A percentile compares a stretch with the other conserved stretches of the same genome.
Evolutionary conservation across 2,329 filamentous ascomycete species (phyloP).

Genomic region (Meredithiella fracta): DNA sequence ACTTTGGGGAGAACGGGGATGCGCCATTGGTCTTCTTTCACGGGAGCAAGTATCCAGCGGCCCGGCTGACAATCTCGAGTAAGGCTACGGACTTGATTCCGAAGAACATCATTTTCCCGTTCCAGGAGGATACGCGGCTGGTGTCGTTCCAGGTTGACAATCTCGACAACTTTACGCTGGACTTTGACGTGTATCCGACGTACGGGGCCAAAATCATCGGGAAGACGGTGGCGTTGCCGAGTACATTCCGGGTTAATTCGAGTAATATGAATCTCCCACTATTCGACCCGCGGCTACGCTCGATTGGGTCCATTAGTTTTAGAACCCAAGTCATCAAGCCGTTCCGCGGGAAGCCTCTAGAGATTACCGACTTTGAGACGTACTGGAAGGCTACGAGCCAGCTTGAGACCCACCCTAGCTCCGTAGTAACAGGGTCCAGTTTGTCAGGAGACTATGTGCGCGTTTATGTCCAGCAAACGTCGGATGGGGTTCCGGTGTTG

Average conservation of each 20-base stretch:
- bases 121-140: constrained; percentile 86
- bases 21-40: constrained; percentile 87
- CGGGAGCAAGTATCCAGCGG: constrained; percentile 87
- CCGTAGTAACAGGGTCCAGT: constrained; percentile 86
- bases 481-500: constrained; percentile 70
- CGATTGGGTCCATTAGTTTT: constrained; percentile 88
- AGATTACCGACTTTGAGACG: constrained; percentile 95
- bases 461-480: constrained; percentile 80
- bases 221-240: constrained; percentile 80
- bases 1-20: constrained; percentile 55
- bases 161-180: constrained; percentile 78
- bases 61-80: constrained; percentile 86
- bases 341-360: constrained; percentile 77
- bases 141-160: constrained; percentile 95
- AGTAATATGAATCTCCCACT: constrained; percentile 73
- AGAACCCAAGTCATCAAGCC: constrained; percentile 93
- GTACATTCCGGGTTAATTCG: constrained; percentile 52
- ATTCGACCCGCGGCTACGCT: constrained; percentile 78
- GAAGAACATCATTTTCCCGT: constrained; percentile 84
- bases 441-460: constrained; percentile 89
- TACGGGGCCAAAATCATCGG: constrained; percentile 97
- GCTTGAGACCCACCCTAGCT: constrained; percentile 57
- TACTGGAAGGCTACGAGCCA: constrained; percentile 99
- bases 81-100: constrained; percentile 93
- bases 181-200: constrained; percentile 94